Base-by-base conservation (phyloP, 2,329 filamentous ascomycete species). In the Fusarium lyarnte region DNA sequence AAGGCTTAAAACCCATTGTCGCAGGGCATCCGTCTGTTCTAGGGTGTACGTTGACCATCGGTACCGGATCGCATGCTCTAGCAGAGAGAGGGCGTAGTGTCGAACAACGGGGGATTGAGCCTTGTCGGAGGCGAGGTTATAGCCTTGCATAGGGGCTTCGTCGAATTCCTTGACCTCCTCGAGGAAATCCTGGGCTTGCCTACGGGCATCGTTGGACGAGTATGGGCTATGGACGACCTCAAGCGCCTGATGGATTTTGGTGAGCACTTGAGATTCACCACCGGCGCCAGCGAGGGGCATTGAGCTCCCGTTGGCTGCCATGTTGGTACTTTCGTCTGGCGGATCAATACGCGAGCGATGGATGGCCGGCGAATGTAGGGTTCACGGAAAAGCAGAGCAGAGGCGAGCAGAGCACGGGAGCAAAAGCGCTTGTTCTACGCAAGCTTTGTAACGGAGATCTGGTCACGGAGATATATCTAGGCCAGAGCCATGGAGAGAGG, bases 71-170 rank as follows among this genome's bases (percentile, higher is more conserved):
- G 94, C 91, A 82, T 97, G 92, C 78, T 98, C 95, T 74, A 99
- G 89, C 63, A 99, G 87, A 33, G 95, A 97, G 36, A 99, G 88
- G 63, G 95, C 96, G 81, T 97, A 99, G 83, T 98, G 95, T 76
- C 96, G 92, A 63, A 98, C 93, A 60, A 96, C 89, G 43, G 94
- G 90, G 59, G 93, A 88, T 79, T 97, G 94, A 41, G 87, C 85
- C 77, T 87, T 88, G 81, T 96, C 91, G 74, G 89, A 90, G 47
- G 95, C 95, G 66, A 99, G 89, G 29, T 88, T 88, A 82, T 94
- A 97, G 74, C 96, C 96, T 83, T 96, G 92, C 53, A 92, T 90
- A 5, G 94, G 94, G 9, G 95, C 95, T 77, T 95, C 91, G 63
- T 89, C 86, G 76, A 92, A 89, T 51, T 89, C 87, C 84, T 98